Conservation (phyloP, 2,329 filamentous ascomycete genomes). For the Ophiostoma sp. region DNA sequence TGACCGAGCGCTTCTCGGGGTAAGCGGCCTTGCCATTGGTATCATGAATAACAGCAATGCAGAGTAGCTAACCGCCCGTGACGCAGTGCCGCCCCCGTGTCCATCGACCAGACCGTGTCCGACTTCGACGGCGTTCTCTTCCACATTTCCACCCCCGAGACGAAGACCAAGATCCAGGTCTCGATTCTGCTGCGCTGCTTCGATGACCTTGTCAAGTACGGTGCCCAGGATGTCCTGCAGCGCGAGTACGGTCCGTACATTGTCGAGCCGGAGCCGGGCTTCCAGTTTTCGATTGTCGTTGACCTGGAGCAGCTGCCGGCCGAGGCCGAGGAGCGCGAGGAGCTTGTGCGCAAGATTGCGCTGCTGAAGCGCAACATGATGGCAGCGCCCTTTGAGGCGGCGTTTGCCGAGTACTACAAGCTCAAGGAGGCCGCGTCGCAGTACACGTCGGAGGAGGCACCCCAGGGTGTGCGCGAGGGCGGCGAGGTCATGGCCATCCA, state of each 20-base stretch:
- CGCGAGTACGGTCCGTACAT: constrained; percentile 94
- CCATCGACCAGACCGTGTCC: constrained; percentile 96
- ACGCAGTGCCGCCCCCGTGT: constrained; percentile 71
- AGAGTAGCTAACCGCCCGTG: constrained; percentile 12
- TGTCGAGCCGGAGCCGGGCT: constrained; percentile 78
- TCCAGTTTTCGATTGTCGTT: constrained; percentile 89
- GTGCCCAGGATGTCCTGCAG: constrained; percentile 83
- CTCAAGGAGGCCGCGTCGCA: constrained; percentile 83
- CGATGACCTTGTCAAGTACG: constrained; percentile 85
- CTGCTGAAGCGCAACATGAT: constrained; percentile 96
- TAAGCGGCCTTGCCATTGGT: constrained; percentile 38
- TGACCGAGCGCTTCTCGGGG: constrained; percentile 92
- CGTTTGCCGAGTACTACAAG: constrained; percentile 85
- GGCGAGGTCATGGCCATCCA: constrained; percentile 93
- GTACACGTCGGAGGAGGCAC: constrained; percentile 89
- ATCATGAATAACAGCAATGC: background rate
- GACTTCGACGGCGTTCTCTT: constrained; percentile 99
- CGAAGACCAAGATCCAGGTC: constrained; percentile 88
- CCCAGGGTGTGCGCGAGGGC: constrained; percentile 82
- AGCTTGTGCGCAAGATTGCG: constrained; percentile 78
- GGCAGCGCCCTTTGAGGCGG: constrained; percentile 96
- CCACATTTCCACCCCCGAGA: constrained; percentile 92
- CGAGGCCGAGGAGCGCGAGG: constrained; percentile 74
- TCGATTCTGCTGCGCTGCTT: constrained; percentile 95
- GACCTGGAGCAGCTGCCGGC: constrained; percentile 83